Conservation (phyloP, 2,329 filamentous ascomycete genomes). For the Thielaviopsis musarum region DNA sequence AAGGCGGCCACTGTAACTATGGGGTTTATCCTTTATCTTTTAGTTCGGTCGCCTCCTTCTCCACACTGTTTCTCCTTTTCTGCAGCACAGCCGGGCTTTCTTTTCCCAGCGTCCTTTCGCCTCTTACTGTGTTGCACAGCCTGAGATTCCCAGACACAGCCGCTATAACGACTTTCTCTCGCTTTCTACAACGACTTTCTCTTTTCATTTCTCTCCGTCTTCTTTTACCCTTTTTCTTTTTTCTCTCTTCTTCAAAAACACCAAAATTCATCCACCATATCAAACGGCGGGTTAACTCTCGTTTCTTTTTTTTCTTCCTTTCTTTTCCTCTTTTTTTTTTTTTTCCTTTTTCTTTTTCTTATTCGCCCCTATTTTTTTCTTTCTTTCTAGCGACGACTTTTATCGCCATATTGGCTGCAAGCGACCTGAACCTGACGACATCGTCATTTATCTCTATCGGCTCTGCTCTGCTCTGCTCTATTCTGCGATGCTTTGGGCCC, state of each 20-base stretch:
- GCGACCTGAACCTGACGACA: neutral
- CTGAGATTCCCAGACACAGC: no score
- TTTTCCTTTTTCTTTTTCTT: slow-evolving; percentile 12
- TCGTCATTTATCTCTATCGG: neutral
- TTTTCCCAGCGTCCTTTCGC: neutral
- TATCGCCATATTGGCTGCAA: neutral
- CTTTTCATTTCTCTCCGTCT: neutral
- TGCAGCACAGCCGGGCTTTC: neutral
- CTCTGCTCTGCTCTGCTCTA: neutral
- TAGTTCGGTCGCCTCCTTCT: no score
- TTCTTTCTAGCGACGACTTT: neutral
- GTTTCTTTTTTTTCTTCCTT: slow-evolving; percentile 5
- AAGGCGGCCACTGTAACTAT: no score
- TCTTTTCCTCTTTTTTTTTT: slow-evolving; percentile 6
- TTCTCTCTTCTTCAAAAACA: neutral
- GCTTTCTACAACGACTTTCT: neutral
- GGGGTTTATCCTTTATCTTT: no score
- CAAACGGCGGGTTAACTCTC: neutral
- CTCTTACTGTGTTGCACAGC: no score
- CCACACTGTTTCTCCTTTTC: no score
- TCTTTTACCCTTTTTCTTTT: neutral
- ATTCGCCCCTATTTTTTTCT: neutral
- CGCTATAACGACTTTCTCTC: neutral
- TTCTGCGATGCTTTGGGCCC: neutral
- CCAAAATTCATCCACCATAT: neutral